A percentile compares a stretch with the other conserved stretches of the same genome.
These are phyloP conservation scores for Fusarium sp. DNA, from an alignment of 2,329 filamentous ascomycete genomes.

Conservation along the genomic window DNA sequence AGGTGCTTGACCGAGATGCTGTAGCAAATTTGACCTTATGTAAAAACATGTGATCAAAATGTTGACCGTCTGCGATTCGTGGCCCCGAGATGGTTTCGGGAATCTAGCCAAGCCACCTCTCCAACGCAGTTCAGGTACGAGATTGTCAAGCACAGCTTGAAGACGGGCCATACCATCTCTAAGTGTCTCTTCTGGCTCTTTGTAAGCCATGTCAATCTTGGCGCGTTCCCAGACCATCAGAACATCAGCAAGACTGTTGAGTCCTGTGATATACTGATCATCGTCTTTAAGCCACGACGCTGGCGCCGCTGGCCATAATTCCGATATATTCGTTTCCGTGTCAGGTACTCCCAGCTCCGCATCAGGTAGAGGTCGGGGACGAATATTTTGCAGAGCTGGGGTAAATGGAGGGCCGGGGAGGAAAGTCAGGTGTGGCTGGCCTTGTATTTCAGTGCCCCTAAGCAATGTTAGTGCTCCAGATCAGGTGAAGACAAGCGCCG, in stretches of 20 bases:
- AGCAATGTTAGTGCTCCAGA: neutral
- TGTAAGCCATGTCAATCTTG: neutral
- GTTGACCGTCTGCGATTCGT: neutral
- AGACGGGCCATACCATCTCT: neutral
- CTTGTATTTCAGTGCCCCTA: neutral
- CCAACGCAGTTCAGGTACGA: neutral
- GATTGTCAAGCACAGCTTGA: neutral
- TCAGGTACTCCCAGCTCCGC: neutral
- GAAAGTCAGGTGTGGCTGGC: neutral
- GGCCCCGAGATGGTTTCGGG: neutral
- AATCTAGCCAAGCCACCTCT: neutral
- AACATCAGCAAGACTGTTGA: neutral
- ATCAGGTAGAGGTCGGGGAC: neutral
- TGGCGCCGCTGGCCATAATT: neutral
- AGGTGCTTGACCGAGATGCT: neutral
- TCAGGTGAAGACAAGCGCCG: neutral
- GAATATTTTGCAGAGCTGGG: neutral
- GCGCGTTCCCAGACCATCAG: neutral
- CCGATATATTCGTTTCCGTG: neutral
- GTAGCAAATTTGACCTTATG: neutral
- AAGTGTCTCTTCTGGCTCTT: neutral
- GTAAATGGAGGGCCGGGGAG: neutral
- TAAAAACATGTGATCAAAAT: neutral
- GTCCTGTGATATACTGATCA: neutral
- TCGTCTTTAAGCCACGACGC: neutral